Evolutionary conservation across 495 filamentous ascomycete genomes (phyloP).

Genomic region (Diplogelasinospora grovesii): DNA sequence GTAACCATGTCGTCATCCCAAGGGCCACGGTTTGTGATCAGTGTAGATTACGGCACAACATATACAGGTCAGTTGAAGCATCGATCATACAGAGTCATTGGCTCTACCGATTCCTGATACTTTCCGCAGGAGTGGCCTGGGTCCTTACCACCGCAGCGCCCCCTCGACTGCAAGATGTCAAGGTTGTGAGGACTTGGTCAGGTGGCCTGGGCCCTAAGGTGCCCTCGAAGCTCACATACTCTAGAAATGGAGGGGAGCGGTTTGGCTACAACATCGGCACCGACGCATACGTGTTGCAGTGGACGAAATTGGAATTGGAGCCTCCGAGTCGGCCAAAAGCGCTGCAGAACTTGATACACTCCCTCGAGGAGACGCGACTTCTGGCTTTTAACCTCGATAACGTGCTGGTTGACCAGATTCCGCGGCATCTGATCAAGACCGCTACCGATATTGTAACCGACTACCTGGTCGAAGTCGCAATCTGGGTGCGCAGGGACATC

Average conservation of each 20-base stretch:
- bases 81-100: too few species aligned
- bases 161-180: not conserved
- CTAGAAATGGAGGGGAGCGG: not conserved
- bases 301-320: conserved; percentile 7
- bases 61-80: conserved; percentile 6
- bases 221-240: conserved; percentile 5
- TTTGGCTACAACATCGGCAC: not conserved
- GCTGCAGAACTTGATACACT: not conserved
- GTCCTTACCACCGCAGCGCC: not conserved
- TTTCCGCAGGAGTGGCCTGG: conserved; percentile 1
- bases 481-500: conserved; percentile 8
- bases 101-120: too few species aligned
- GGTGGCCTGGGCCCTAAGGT: conserved; percentile 2
- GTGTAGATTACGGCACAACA: conserved; percentile 6
- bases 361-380: not conserved
- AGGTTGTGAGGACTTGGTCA: not conserved
- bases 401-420: not conserved
- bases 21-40: not conserved
- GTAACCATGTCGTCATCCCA: not conserved
- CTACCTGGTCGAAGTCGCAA: conserved; percentile 10
- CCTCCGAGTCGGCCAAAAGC: conserved; percentile 1
- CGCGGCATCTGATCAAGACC: conserved; percentile 6
- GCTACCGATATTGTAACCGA: conserved; percentile 9
- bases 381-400: not conserved
- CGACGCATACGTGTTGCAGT: conserved; percentile 1